Conservation (phyloP, 2,329 filamentous ascomycete genomes). For the Ascochyta viciae-villosae region DNA sequence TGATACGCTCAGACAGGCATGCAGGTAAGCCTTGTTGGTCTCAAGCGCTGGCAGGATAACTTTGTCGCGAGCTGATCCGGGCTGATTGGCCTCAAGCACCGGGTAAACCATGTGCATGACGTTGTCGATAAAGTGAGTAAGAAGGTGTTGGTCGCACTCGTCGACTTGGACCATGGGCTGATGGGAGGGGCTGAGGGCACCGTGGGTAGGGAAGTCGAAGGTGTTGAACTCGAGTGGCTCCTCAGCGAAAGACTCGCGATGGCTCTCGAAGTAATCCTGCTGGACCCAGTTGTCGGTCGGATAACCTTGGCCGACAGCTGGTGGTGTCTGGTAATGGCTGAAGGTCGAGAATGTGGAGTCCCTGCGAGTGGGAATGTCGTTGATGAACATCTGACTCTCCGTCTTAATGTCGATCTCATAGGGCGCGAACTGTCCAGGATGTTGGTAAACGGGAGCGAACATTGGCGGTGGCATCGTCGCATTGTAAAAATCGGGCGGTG, state of each 20-base stretch:
- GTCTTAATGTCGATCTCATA: conserved; percentile 98
- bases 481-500: conserved; percentile 64
- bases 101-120: conserved; percentile 92
- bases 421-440: conserved; percentile 71
- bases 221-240: conserved; percentile 73
- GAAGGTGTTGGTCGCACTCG: conserved; percentile 82
- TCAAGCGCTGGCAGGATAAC: conserved; percentile 87
- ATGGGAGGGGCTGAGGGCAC: conserved; percentile 64
- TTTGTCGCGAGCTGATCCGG: conserved; percentile 79
- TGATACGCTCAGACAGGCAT: conserved; percentile 93
- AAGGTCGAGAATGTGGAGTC: conserved; percentile 93
- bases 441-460: conserved; percentile 53
- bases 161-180: conserved; percentile 82
- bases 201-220: conserved; percentile 80
- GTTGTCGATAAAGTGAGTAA: conserved; percentile 89
- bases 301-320: conserved; percentile 71
- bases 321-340: conserved; percentile 85
- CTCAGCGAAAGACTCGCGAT: conserved; percentile 69
- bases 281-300: conserved; percentile 75
- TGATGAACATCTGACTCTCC: conserved; percentile 90
- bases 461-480: conserved; percentile 63
- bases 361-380: conserved; percentile 82
- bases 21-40: conserved; percentile 89
- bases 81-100: conserved; percentile 87
- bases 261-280: conserved; percentile 72